Conservation (phyloP, 2,329 filamentous ascomycete genomes). For the Dryadomyces quercus-mongolicae region DNA sequence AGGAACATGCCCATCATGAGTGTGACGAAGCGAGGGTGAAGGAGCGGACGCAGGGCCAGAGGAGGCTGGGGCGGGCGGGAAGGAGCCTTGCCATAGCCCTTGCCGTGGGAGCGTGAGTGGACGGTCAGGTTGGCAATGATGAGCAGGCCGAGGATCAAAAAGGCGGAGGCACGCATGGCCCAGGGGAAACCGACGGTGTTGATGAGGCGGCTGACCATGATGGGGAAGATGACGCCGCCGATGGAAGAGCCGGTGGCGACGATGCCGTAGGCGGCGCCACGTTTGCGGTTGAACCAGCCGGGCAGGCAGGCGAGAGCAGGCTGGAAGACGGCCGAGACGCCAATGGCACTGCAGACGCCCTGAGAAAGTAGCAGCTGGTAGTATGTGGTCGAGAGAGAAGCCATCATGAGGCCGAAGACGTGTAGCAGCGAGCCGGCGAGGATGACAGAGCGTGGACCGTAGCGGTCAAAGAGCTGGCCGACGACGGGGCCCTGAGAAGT, state of each 20-base stretch:
- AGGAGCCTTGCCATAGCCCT: not conserved
- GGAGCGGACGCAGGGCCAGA: conserved; percentile 8
- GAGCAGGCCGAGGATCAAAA: conserved; percentile 17
- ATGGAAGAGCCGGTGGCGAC: conserved; percentile 15
- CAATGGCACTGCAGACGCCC: conserved; percentile 13
- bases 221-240: conserved; percentile 19
- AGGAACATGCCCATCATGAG: conserved; percentile 13
- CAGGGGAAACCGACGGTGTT: conserved; percentile 16
- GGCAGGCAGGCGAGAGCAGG: conserved; percentile 14
- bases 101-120: conserved; percentile 9
- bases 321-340: conserved; percentile 12
- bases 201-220: conserved; percentile 17
- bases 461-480: conserved; percentile 46
- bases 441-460: conserved; percentile 41
- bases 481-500: conserved; percentile 35
- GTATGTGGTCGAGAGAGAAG: conserved; percentile 25
- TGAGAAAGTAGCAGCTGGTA: conserved; percentile 19
- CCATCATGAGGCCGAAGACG: conserved; percentile 48
- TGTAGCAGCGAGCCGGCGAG: conserved; percentile 35
- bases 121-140: conserved; percentile 15
- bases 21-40: conserved; percentile 10
- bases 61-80: no score
- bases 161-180: conserved; percentile 17
- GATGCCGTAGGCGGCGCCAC: conserved; percentile 16
- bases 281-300: conserved; percentile 14